Evolutionary conservation across 176 grass and related monocot genomes (phyloP), one percentile per base, ranked within the genome.

Genomic region (Triticum monococcum): DNA sequence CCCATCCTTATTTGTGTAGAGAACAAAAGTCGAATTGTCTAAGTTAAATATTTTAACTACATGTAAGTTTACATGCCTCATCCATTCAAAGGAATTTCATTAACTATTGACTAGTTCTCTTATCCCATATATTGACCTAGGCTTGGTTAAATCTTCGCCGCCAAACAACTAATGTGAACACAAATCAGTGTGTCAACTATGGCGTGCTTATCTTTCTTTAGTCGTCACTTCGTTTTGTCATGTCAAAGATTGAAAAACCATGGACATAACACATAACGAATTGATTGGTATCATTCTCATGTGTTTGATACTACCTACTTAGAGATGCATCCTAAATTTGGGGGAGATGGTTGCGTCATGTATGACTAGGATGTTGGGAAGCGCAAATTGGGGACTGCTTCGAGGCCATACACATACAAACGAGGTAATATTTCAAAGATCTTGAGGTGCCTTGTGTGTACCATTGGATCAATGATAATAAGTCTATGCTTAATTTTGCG

Each of bases 341-440:
- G 22, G 13, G 67, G 12, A 76, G 62, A 68, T 54, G 28, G 22
- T 60, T 45, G 12, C 43, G 63, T 84, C 81, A 35, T 69, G 23
- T 69, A 62, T 87, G 81, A 81, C 76, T 76, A 80, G 46, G 76
- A 87, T 91, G 18, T 36, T 30, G 80, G 14, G 64, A 59, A 83
- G 30, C 13, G 5, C 73, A 84, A 74, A 66, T 72, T 66, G 64
- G 18, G 36, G 41, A 73, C 23, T 57, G 3, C 30, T 87, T 66
- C 73, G 16, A 23, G 3, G 5, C 45, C 23, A 10, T 56, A 43
- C 60, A 77, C 23, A 10, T 56, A 43, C 60, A 77, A 66, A 64
- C 3, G 65, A 50, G 30, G 4, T 43, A 36, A 25, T 18, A 84
- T 32, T 77, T 52, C 72, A 12, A 7, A 77, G 20, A 54, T 66